A percentile compares a stretch with the other conserved stretches of the same genome.
Evolutionary conservation across 1,139 yeast genomes (phyloP).

Genomic region (Yamadazyma spencermartinsiae): DNA sequence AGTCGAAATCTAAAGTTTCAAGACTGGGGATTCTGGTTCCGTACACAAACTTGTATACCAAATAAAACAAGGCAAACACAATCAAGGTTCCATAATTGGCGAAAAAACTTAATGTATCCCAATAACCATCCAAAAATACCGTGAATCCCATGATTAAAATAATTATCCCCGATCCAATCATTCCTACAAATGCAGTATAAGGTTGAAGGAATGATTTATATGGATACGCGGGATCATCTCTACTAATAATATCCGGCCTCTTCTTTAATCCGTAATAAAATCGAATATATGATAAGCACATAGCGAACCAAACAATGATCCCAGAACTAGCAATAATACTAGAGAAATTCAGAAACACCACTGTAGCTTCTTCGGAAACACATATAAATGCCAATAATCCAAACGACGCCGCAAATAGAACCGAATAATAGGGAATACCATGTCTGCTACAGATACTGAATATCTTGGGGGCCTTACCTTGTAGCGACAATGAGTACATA

Average conservation of each 20-base stretch:
- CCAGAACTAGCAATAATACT: conserved; percentile 70
- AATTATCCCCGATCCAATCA: conserved; percentile 54
- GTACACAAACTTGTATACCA: conserved; percentile 54
- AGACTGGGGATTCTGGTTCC: conserved; percentile 60
- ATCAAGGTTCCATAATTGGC: conserved; percentile 68
- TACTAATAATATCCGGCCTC: conserved; percentile 63
- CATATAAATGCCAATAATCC: conserved; percentile 63
- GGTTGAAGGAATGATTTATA: conserved; percentile 80
- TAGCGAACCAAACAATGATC: conserved; percentile 77
- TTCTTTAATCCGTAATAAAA: conserved; percentile 67
- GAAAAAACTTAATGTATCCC: conserved; percentile 66
- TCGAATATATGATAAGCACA: conserved; percentile 71
- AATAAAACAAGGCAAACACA: conserved; percentile 53
- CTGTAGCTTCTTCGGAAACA: conserved; percentile 56
- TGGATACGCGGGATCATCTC: conserved; percentile 71
- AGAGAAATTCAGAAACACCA: conserved; percentile 66
- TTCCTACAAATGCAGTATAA: conserved; percentile 66
- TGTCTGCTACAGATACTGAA: conserved; percentile 59
- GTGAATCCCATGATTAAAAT: conserved; percentile 70
- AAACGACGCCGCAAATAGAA: conserved; percentile 59
- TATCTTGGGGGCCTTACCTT: conserved; percentile 63
- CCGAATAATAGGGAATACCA: conserved; percentile 77
- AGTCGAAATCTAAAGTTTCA: conserved; percentile 71
- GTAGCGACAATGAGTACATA: conserved; percentile 69
- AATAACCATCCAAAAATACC: conserved; percentile 58